Conservation (phyloP, 179 eudicot genomes). For the Nepenthes alata region DNA sequence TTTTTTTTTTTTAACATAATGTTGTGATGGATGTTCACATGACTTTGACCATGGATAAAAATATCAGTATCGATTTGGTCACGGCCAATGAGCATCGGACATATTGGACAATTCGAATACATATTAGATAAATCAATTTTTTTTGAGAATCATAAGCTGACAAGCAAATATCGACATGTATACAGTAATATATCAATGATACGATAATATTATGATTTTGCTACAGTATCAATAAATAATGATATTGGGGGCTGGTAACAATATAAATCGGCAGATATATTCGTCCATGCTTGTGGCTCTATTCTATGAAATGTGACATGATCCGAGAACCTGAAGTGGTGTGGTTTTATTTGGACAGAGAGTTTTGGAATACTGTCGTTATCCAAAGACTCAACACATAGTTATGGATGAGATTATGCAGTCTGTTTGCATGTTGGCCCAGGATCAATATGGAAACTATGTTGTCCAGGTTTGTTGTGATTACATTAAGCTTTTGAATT, state of each 20-base stretch:
- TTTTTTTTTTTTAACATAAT: neutral
- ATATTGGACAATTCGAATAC: no score
- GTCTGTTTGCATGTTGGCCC: conserved; percentile 62
- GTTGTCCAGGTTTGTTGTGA: conserved; percentile 69
- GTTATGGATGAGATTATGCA: conserved; percentile 84
- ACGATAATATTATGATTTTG: no score
- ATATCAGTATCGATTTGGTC: no score
- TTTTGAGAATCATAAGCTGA: no score
- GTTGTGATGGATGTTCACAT: neutral
- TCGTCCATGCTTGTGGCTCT: neutral
- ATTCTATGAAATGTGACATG: neutral
- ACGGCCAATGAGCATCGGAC: no score
- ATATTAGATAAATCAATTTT: no score
- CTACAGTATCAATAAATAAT: no score
- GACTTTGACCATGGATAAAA: no score
- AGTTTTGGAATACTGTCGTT: conserved; percentile 74
- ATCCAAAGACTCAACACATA: conserved; percentile 41
- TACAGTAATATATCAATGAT: no score
- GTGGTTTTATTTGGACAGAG: conserved; percentile 35
- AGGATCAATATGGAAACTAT: conserved; percentile 92
- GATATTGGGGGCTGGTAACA: no score
- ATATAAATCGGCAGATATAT: no score
- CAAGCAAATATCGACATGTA: no score
- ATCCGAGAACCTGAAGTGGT: neutral
- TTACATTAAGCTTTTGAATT: neutral